A percentile compares a stretch with the other conserved stretches of the same genome.
These are phyloP conservation scores for Nannochloropsis oceanica DNA, from an alignment of 108 stramenopile species.

Conservation along the genomic window DNA sequence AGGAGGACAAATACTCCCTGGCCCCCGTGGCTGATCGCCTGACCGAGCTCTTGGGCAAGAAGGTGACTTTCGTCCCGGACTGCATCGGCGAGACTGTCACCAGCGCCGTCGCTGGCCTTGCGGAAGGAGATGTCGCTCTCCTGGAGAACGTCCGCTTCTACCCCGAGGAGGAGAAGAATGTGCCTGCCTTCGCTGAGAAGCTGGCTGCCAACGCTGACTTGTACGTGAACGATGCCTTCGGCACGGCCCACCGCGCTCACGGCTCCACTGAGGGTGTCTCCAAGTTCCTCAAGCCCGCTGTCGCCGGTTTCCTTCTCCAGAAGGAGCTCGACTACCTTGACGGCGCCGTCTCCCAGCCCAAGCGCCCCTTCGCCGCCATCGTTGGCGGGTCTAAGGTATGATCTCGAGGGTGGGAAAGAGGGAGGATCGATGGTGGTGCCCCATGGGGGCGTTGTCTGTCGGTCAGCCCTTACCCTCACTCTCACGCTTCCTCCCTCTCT, in stretches of 20 bases:
- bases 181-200: constrained; percentile 33
- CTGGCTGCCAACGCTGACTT: constrained; percentile 54
- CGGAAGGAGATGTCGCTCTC: constrained; percentile 63
- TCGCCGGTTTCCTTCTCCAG: constrained; percentile 54
- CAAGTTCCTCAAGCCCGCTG: constrained; percentile 31
- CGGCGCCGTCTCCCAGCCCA: constrained; percentile 77
- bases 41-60: constrained; percentile 77
- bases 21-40: constrained; percentile 83
- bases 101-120: constrained; percentile 49
- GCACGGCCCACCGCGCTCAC: constrained; percentile 97
- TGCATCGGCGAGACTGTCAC: constrained; percentile 87
- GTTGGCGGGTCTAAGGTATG: constrained; percentile 92
- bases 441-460: not conserved
- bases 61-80: constrained; percentile 80
- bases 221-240: constrained; percentile 98
- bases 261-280: constrained; percentile 86
- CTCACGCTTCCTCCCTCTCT: not conserved
- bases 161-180: constrained; percentile 42
- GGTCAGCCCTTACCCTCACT: too few relatives aligned
- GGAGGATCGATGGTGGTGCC: not conserved
- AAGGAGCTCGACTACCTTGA: constrained; percentile 91
- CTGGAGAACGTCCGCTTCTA: constrained; percentile 97
- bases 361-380: constrained; percentile 87
- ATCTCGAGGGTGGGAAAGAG: constrained; percentile 39
- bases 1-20: constrained; percentile 97